phyloP scores from a whole-genome alignment of 1,284 basidiomycete genomes.

The Anthracocystis setariae region DNA sequence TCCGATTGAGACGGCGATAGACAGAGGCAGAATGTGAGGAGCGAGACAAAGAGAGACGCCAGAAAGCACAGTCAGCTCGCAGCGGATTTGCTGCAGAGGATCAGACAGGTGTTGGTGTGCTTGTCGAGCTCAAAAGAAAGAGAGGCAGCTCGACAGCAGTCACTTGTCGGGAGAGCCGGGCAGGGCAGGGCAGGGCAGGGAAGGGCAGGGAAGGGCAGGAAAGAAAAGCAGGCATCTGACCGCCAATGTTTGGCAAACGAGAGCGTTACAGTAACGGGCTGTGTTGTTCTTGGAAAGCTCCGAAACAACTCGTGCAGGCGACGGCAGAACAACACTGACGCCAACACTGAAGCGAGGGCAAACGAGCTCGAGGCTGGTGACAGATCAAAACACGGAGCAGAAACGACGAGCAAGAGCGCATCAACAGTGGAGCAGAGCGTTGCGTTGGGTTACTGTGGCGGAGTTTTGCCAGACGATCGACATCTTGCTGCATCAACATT shows the following conservation, averaged over 20 bases:
- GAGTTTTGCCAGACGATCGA: conserved; percentile 31
- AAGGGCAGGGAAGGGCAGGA: not conserved
- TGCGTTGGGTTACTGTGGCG: conserved; percentile 7
- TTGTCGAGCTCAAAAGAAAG: not conserved
- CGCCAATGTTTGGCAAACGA: not conserved
- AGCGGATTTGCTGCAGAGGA: too few species aligned
- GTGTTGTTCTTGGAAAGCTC: conserved; percentile 8
- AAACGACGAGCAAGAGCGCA: conserved; percentile 12
- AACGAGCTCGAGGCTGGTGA: conserved; percentile 11
- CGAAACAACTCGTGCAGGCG: conserved; percentile 7
- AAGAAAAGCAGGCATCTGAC: conserved; percentile 1
- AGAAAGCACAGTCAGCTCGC: too few species aligned
- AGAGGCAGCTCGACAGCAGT: not conserved
- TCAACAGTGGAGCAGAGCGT: not conserved
- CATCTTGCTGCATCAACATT: conserved; percentile 22
- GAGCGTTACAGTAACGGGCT: not conserved
- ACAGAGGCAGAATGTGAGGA: conserved; percentile 1
- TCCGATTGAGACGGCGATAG: too few species aligned
- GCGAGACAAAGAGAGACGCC: too few species aligned
- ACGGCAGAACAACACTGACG: conserved; percentile 15
- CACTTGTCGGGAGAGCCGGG: not conserved
- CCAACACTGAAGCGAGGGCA: not conserved
- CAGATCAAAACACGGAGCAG: conserved; percentile 30
- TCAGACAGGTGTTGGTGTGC: not conserved
- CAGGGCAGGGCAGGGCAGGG: not conserved